phyloP scores from a whole-genome alignment of 768 basidiomycete species.

The Termitomyces sp. region DNA sequence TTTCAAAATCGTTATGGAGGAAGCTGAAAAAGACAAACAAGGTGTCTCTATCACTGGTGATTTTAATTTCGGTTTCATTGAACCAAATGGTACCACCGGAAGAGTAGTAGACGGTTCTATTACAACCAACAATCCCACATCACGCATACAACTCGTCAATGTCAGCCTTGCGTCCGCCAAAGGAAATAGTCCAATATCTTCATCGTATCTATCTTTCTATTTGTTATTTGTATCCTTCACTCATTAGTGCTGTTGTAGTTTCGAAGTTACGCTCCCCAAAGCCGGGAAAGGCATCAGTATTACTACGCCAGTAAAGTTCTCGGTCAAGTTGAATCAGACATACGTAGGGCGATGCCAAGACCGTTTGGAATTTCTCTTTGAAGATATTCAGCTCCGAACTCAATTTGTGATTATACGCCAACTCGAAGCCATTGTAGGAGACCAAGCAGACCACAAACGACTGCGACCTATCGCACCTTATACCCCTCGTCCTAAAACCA shows the following conservation, averaged over 20 bases:
- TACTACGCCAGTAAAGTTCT: constrained; percentile 20
- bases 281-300: constrained; percentile 16
- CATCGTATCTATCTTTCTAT: too few relatives aligned
- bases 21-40: constrained; percentile 51
- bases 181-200: constrained; percentile 1
- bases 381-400: constrained; percentile 36
- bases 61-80: constrained; percentile 48
- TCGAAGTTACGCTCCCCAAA: neutral
- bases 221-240: too few relatives aligned
- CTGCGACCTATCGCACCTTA: constrained; percentile 43
- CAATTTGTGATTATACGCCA: constrained; percentile 44
- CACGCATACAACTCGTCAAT: constrained; percentile 6
- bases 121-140: constrained; percentile 20
- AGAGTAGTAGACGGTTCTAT: constrained; percentile 16
- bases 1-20: constrained; percentile 39
- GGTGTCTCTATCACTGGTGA: constrained; percentile 38
- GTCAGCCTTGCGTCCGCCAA: constrained; percentile 13
- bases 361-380: constrained; percentile 46
- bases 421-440: constrained; percentile 40
- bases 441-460: constrained; percentile 35
- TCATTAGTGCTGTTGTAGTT: neutral
- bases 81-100: constrained; percentile 22
- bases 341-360: constrained; percentile 46
- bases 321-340: constrained; percentile 25
- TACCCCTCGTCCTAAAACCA: constrained; percentile 23